A percentile compares a stretch with the other conserved stretches of the same genome.
Evolutionary conservation across 2,329 filamentous ascomycete species (phyloP).

Genomic region (Colletotrichum trifolii): DNA sequence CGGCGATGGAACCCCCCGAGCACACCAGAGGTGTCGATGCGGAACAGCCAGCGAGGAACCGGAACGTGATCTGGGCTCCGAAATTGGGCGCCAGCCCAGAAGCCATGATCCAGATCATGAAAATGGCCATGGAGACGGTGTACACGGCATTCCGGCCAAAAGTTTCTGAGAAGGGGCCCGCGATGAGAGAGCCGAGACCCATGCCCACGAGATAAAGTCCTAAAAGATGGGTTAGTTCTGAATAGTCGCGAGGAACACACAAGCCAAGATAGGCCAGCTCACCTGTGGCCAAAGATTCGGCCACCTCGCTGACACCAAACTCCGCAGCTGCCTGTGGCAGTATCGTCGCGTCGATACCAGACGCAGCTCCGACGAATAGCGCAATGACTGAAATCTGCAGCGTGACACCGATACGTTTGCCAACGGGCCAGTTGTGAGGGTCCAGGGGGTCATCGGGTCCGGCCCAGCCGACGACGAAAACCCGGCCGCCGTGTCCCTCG

Average conservation of each 20-base stretch:
- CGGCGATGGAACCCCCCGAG: conserved; percentile 55
- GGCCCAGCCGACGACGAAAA: conserved; percentile 47
- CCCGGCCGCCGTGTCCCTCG: conserved; percentile 41
- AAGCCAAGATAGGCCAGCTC: conserved; percentile 18
- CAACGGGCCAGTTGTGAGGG: conserved; percentile 57
- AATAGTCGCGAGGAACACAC: not conserved
- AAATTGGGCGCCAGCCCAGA: conserved; percentile 56
- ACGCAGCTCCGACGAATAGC: conserved; percentile 61
- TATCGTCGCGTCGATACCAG: conserved; percentile 63
- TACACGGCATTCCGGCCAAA: conserved; percentile 55
- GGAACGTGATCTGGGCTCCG: conserved; percentile 55
- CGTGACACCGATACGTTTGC: conserved; percentile 50
- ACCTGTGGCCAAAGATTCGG: conserved; percentile 60
- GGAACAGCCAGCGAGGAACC: conserved; percentile 59
- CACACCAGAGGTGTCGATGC: conserved; percentile 57
- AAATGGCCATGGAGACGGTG: conserved; percentile 50
- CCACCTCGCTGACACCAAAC: conserved; percentile 61
- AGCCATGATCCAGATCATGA: conserved; percentile 57
- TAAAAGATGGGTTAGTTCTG: not conserved
- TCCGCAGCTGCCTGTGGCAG: conserved; percentile 55
- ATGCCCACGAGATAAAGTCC: conserved; percentile 50
- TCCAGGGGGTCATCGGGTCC: conserved; percentile 53
- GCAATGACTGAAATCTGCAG: conserved; percentile 58
- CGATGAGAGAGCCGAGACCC: conserved; percentile 49
- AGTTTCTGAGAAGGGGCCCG: conserved; percentile 52